Percentiles rank a stretch among this genome's conserved stretches.
phyloP scores from a whole-genome alignment of 345 rosid genomes.

The Eucalyptus curtisii region DNA sequence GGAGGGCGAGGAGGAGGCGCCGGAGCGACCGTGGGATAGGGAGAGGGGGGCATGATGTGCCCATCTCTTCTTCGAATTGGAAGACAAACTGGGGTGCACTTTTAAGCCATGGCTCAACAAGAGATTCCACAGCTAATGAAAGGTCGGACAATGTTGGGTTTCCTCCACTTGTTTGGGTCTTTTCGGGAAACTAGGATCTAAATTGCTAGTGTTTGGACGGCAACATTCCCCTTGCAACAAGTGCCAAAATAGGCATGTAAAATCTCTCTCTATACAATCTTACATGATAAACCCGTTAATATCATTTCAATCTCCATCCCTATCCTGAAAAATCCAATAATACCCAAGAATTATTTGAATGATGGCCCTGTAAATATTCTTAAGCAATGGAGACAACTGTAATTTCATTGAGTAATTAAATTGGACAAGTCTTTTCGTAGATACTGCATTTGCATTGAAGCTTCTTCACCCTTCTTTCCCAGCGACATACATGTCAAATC shows the following conservation, averaged over 20 bases:
- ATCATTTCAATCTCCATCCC: not conserved
- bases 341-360: not conserved
- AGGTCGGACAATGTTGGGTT: not conserved
- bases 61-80: not conserved
- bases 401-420: not conserved
- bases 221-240: not conserved
- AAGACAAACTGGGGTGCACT: not conserved
- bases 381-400: not conserved
- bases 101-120: too few species aligned
- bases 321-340: not conserved
- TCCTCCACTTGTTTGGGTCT: not conserved
- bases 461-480: not conserved
- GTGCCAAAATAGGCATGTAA: not conserved
- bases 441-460: not conserved
- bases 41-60: not conserved
- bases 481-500: not conserved
- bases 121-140: too few species aligned
- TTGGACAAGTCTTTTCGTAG: not conserved
- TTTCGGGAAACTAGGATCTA: not conserved
- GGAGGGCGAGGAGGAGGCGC: not conserved
- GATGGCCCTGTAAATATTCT: not conserved
- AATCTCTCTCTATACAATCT: not conserved
- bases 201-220: not conserved
- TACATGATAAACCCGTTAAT: not conserved
- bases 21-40: not conserved